Evolutionary conservation across 257 asterid species (phyloP).

Genomic region (Cruciata laevipes): DNA sequence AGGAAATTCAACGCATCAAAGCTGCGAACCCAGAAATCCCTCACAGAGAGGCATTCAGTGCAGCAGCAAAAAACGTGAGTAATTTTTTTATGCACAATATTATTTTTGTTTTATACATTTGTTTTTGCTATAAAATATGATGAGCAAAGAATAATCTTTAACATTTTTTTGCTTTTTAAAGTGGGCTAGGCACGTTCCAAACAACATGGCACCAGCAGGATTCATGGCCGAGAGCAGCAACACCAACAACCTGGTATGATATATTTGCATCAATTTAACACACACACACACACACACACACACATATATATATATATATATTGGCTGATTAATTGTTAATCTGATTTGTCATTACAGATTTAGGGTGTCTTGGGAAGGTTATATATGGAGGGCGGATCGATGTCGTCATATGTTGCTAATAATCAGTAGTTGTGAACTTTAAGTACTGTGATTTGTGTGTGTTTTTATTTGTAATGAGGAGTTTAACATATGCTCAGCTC

Average conservation of each 20-base stretch:
- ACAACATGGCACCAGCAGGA: slow-evolving; percentile 32
- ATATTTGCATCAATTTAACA: background rate
- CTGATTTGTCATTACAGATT: background rate
- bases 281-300: background rate
- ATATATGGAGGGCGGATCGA: background rate
- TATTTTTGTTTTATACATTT: background rate
- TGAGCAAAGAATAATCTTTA: background rate
- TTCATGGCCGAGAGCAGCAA: slow-evolving; percentile 29
- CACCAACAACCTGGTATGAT: slow-evolving; percentile 39
- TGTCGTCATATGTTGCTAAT: background rate
- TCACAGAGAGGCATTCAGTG: slow-evolving; percentile 97
- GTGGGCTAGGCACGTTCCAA: slow-evolving; percentile 98
- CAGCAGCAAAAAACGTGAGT: slow-evolving; percentile 88
- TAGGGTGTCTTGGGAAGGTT: background rate
- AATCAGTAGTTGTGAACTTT: background rate
- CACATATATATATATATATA: background rate
- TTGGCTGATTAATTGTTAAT: background rate
- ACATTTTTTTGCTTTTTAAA: slow-evolving; percentile 15
- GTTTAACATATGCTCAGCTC: background rate
- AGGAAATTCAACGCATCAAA: slow-evolving; percentile 91
- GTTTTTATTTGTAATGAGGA: background rate
- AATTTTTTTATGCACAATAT: background rate
- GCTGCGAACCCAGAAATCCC: slow-evolving; percentile 91
- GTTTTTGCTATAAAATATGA: background rate
- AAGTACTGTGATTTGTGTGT: background rate